Base-by-base conservation (phyloP, 2,329 filamentous ascomycete genomes). In the Diaporthe sp. region DNA sequence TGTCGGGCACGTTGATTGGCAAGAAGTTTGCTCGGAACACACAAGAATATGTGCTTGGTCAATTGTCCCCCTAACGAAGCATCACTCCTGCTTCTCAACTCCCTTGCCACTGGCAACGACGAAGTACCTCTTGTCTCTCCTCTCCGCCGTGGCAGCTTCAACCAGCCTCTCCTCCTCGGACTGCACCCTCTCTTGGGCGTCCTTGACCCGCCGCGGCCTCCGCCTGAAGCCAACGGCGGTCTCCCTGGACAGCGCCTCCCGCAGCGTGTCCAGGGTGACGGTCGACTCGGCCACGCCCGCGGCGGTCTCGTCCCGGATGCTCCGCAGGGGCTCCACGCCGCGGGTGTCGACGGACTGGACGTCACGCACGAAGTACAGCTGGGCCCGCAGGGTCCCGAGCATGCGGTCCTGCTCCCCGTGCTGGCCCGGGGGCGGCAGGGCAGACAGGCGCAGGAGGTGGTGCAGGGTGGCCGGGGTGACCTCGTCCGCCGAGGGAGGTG, bases 331-430 rank as follows among this genome's bases (percentile, higher is more conserved):
- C 74, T 92, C 88, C 0, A 98, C 87, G 4, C 89, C 92, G 0
- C 88, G 85, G 0, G 95, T 96, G 82, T 98, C 90, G 67, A 98
- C 93, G 59, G 89, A 87, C 81, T 98, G 96, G 28, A 98, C 92
- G 77, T 95, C 91, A 77, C 91, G 92, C n/a, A 98, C 95, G 81
- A 99, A 99, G 80, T 94, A 93, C 0, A 99, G 90, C 82, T 99
- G 97, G 44, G 94, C 92, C 71, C 92, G 89, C 2, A 99, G 89
- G 1, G 93, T 96, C 31, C 89, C 82, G 4, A 98, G 89, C 91
- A 98, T 95, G 37, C 88, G 85, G 0, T 86, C 80, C 82, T 98
- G 93, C 79, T 95, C 92, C 70, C 87, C 87, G 2, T 86, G 78
- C 2, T 88, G 88, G 25, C 88, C 85, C 0, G 96, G 95, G 1